Percentiles rank a stretch among this genome's conserved stretches.
Evolutionary conservation across 1,139 yeast genomes (phyloP).

Genomic region (Kodamaea sp.): DNA sequence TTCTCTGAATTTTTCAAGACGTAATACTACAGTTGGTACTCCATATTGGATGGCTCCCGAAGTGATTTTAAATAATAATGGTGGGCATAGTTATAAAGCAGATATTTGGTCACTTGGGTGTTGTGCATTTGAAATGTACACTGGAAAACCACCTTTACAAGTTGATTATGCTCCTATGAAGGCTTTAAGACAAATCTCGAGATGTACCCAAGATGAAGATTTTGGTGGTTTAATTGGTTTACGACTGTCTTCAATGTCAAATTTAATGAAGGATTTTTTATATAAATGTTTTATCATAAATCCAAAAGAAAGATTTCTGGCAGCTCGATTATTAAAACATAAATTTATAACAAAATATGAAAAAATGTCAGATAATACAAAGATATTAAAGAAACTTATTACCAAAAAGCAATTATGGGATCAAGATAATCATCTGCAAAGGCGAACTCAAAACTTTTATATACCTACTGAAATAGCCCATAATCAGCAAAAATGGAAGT

Average conservation of each 20-base stretch:
- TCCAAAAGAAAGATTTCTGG: conserved; percentile 57
- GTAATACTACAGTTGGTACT: conserved; percentile 94
- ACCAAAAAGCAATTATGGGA: conserved; percentile 42
- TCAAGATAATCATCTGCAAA: conserved; percentile 35
- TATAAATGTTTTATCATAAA: conserved; percentile 60
- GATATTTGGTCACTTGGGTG: conserved; percentile 97
- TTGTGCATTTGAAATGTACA: conserved; percentile 79
- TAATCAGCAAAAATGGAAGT: conserved; percentile 36
- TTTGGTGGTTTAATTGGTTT: conserved; percentile 32
- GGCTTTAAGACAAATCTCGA: conserved; percentile 54
- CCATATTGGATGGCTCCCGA: conserved; percentile 99
- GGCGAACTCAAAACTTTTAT: conserved; percentile 31
- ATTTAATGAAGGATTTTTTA: conserved; percentile 53
- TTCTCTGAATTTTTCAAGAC: conserved; percentile 67
- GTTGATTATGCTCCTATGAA: conserved; percentile 72
- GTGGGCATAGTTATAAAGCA: conserved; percentile 81
- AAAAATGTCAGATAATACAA: conserved; percentile 13
- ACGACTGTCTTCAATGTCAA: conserved; percentile 22
- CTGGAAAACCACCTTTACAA: conserved; percentile 79
- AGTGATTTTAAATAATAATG: conserved; percentile 70
- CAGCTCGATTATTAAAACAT: conserved; percentile 56
- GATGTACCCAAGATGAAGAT: conserved; percentile 31
- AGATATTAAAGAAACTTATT: conserved; percentile 30
- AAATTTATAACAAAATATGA: conserved; percentile 44
- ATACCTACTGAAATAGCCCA: conserved; percentile 37